Evolutionary conservation across 1,284 basidiomycete genomes (phyloP).

Genomic region (Apiotrichum porosum): DNA sequence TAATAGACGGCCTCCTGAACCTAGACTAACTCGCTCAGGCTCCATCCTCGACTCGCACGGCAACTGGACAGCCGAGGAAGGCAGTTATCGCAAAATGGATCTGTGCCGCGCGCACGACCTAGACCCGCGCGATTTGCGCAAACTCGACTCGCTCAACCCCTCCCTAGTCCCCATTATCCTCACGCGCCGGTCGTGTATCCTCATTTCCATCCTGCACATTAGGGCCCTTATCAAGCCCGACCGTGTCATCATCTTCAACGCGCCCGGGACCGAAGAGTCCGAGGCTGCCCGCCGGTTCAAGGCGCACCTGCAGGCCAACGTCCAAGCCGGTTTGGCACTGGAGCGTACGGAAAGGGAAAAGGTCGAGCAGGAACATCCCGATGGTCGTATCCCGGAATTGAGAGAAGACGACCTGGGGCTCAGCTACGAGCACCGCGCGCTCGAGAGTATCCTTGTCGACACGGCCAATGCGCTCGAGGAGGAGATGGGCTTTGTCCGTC

Average conservation of each 20-base stretch:
- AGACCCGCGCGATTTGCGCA: constrained; percentile 90
- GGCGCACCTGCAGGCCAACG: constrained; percentile 74
- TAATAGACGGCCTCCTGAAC: neutral
- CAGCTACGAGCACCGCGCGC: constrained; percentile 85
- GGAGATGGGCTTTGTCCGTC: constrained; percentile 81
- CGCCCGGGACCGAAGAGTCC: constrained; percentile 77
- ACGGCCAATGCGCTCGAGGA: constrained; percentile 85
- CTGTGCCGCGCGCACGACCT: constrained; percentile 81
- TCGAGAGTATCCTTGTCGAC: constrained; percentile 83
- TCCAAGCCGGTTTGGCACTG: constrained; percentile 26
- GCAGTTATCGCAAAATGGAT: constrained; percentile 82
- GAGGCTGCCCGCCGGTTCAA: constrained; percentile 78
- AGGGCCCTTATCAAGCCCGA: constrained; percentile 91
- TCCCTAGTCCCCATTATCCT: constrained; percentile 91
- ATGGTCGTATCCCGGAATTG: neutral
- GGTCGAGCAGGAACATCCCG: neutral
- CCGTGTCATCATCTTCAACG: constrained; percentile 86
- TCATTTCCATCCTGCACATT: constrained; percentile 92
- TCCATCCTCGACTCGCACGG: constrained; percentile 80
- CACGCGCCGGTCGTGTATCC: constrained; percentile 76
- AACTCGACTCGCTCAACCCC: constrained; percentile 75
- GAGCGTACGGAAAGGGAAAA: neutral
- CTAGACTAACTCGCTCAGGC: constrained; percentile 52
- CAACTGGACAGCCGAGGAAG: constrained; percentile 83
- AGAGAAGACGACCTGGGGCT: constrained; percentile 36